phyloP scores from a whole-genome alignment of 2,329 filamentous ascomycete genomes.

The Kalmusia sp. region DNA sequence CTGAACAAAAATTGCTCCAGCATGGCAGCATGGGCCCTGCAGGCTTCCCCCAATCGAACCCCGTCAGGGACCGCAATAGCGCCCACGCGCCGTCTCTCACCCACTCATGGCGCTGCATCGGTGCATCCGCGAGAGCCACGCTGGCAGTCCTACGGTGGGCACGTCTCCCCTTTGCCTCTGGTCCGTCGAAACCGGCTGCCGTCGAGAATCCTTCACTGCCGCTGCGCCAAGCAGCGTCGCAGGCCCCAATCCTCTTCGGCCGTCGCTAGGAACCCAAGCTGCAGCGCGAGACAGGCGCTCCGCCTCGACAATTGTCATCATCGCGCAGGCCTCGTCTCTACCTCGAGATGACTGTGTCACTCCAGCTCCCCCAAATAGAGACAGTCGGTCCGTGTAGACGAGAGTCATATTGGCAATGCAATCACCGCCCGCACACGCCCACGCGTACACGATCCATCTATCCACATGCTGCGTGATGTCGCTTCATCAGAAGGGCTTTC shows the following conservation, averaged over 20 bases:
- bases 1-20: conserved; percentile 13
- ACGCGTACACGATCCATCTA: not conserved
- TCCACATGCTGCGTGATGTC: not conserved
- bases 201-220: conserved; percentile 17
- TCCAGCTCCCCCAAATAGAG: conserved; percentile 22
- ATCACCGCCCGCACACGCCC: conserved; percentile 11
- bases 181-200: conserved; percentile 23
- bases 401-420: conserved; percentile 34
- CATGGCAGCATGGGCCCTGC: conserved; percentile 7
- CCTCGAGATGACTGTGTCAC: conserved; percentile 7
- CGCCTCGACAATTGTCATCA: conserved; percentile 21
- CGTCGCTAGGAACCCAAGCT: conserved; percentile 25
- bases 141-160: conserved; percentile 19
- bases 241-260: conserved; percentile 16
- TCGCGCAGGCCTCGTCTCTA: conserved; percentile 14
- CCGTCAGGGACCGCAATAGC: conserved; percentile 29
- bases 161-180: conserved; percentile 18
- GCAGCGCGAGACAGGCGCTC: conserved; percentile 17
- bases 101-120: conserved; percentile 3
- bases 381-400: conserved; percentile 29
- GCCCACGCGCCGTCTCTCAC: conserved; percentile 9
- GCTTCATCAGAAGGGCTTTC: too few species aligned
- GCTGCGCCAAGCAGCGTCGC: conserved; percentile 16
- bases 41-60: conserved; percentile 25
- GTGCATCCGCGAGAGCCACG: conserved; percentile 35